These are phyloP conservation scores for Boletus subparvulus DNA, from an alignment of 768 basidiomycete species.

Conservation along the genomic window DNA sequence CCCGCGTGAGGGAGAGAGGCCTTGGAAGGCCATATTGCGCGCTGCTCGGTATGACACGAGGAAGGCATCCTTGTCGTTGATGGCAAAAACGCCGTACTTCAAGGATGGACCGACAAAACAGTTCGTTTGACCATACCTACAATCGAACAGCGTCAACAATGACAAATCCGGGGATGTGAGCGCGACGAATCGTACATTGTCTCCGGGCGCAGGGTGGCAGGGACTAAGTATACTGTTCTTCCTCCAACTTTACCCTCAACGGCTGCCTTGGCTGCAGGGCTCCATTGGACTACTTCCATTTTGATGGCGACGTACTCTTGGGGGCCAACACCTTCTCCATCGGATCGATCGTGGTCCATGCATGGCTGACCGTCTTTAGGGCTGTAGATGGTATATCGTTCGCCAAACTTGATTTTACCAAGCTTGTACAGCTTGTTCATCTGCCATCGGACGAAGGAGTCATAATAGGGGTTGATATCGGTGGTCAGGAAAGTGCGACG, in stretches of 20 bases:
- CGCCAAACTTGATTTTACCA: slow-evolving; percentile 96
- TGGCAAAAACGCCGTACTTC: slow-evolving; percentile 91
- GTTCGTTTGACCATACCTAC: slow-evolving; percentile 96
- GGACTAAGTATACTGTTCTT: slow-evolving; percentile 87
- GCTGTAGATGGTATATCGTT: slow-evolving; percentile 97
- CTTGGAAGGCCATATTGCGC: slow-evolving; percentile 98
- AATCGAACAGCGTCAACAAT: slow-evolving; percentile 1
- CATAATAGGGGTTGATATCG: slow-evolving; percentile 95
- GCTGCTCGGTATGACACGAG: slow-evolving; percentile 87
- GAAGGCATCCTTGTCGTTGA: slow-evolving; percentile 84
- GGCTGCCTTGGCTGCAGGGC: slow-evolving; percentile 59
- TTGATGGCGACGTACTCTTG: slow-evolving; percentile 95
- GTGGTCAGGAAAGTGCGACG: slow-evolving; percentile 93
- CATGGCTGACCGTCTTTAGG: slow-evolving; percentile 99
- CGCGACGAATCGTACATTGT: slow-evolving; percentile 68
- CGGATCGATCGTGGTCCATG: slow-evolving; percentile 98
- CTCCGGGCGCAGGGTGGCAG: slow-evolving; percentile 93
- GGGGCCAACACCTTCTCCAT: slow-evolving; percentile 92
- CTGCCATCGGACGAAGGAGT: slow-evolving; percentile 97
- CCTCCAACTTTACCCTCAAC: slow-evolving; percentile 69
- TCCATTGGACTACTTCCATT: slow-evolving; percentile 91
- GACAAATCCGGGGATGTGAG: background rate
- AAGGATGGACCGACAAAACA: slow-evolving; percentile 90
- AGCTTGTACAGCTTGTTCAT: slow-evolving; percentile 86
- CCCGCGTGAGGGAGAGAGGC: slow-evolving; percentile 70